Base-by-base conservation (phyloP, 2,329 filamentous ascomycete genomes). In the Neoarthrinium moseri region DNA sequence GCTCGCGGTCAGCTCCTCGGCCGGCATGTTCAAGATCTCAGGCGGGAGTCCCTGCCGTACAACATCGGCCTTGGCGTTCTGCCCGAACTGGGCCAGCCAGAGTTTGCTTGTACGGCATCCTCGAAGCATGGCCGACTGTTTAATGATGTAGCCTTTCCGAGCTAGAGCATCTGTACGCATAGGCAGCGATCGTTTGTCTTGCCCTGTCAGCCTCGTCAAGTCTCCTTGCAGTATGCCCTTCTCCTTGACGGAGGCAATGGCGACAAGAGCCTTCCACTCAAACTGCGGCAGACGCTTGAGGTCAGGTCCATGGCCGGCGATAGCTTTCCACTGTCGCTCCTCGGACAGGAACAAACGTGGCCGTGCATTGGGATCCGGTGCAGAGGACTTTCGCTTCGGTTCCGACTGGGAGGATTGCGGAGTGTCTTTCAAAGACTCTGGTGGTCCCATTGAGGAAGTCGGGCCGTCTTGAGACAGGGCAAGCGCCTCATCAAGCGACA, bases 171-270 rank as follows among this genome's bases (percentile, higher is more conserved):
- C 79, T 0, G 81, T 85, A 26, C 81, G 70, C 47, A 78, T 81
- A 3, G 81, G 81, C 2, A 84, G 72, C 2, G 81, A 84, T 41
- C 81, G 74, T 57, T 84, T 84, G 60, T 84, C 81, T 58, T 84
- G 81, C 18, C 74, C 72, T 11, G 79, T 78, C 1, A 81, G 64
- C 17, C 74, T 72, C 13, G 77, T 75, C 20, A 84, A 68, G 47
- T 84, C 80, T 32, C 77, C 78, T 61, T 85, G 81, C 12, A 83
- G 63, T 34, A 84, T 83, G 4, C 81, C 81, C 5, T 74, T 64
- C 6, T 70, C 65, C 42, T 72, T 75, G 12, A 70, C 72, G 1
- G 75, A 77, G 17, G 79, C 80, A 45, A 84, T 81, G 15, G 77
- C 78, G 15, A 80, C 65, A 7, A 84, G 68, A 3, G 78, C 70